Evolutionary conservation across 495 filamentous ascomycete species (phyloP).

Genomic region (Rusavskia elegans): DNA sequence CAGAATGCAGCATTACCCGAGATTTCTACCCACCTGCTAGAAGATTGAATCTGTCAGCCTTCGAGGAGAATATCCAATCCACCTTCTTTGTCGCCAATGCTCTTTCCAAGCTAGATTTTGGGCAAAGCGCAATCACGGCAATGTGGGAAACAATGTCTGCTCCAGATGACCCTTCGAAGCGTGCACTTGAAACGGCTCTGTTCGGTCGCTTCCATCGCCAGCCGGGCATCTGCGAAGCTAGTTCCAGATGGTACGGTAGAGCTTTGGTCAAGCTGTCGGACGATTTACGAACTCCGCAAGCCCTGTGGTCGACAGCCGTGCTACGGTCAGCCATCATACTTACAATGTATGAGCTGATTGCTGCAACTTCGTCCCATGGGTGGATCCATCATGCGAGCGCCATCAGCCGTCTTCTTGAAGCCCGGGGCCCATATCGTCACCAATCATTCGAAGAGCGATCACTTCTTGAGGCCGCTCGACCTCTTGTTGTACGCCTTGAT

Average conservation of each 20-base stretch:
- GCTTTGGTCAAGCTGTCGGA: conserved; percentile 1
- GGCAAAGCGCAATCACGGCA: not conserved
- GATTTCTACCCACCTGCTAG: too few relatives aligned
- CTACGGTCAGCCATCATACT: not conserved
- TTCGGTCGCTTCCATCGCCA: conserved; percentile 3
- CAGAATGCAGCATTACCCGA: too few relatives aligned
- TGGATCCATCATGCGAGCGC: too few relatives aligned
- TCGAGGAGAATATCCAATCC: too few relatives aligned
- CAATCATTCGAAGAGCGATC: conserved; percentile 3
- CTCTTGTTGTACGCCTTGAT: not conserved
- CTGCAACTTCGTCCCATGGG: too few relatives aligned
- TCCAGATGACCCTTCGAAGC: not conserved
- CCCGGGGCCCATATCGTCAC: conserved; percentile 1
- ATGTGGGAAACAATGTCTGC: not conserved
- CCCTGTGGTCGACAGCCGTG: not conserved
- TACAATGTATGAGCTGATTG: conserved; percentile 3
- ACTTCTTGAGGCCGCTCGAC: conserved; percentile 2
- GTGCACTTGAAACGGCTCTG: conserved; percentile 4
- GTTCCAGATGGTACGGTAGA: conserved; percentile 2
- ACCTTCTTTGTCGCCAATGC: too few relatives aligned
- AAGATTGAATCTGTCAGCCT: too few relatives aligned
- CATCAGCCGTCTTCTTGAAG: not conserved
- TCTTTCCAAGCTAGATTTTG: not conserved
- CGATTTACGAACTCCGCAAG: not conserved
- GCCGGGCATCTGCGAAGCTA: not conserved